phyloP scores from a whole-genome alignment of 116 monocot genomes.

The Trichopus zeylanicus region DNA sequence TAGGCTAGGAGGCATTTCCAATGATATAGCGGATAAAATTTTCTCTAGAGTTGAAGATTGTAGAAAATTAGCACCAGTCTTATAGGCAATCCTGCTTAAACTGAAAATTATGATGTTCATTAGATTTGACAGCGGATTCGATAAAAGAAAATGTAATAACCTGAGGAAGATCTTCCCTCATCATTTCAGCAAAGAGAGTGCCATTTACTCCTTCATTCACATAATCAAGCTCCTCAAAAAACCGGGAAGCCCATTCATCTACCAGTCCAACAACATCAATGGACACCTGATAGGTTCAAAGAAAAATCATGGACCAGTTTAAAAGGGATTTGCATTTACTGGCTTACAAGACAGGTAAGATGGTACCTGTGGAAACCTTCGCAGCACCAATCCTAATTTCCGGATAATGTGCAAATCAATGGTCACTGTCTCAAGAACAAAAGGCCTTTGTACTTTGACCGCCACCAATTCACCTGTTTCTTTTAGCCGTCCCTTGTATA shows the following conservation, averaged over 20 bases:
- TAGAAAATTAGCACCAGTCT: too few species aligned
- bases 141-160: conserved; percentile 22
- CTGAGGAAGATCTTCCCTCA: conserved; percentile 97
- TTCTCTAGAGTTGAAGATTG: too few species aligned
- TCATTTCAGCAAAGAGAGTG: conserved; percentile 84
- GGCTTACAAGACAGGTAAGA: conserved; percentile 2
- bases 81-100: too few species aligned
- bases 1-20: too few species aligned
- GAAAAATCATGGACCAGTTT: neutral
- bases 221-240: conserved; percentile 99
- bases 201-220: conserved; percentile 99
- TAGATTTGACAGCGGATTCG: too few species aligned
- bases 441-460: conserved; percentile 97
- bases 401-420: conserved; percentile 89
- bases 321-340: neutral
- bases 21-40: too few species aligned
- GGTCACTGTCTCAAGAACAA: conserved; percentile 96
- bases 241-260: conserved; percentile 98
- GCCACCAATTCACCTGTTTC: conserved; percentile 95
- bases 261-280: conserved; percentile 99
- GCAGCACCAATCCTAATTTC: conserved; percentile 74
- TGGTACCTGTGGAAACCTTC: conserved; percentile 93
- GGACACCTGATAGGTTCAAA: conserved; percentile 48
- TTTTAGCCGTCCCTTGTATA: conserved; percentile 92
- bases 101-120: too few species aligned